phyloP scores from a whole-genome alignment of 2,329 filamentous ascomycete species.

The Hirsutella rhossiliensis region DNA sequence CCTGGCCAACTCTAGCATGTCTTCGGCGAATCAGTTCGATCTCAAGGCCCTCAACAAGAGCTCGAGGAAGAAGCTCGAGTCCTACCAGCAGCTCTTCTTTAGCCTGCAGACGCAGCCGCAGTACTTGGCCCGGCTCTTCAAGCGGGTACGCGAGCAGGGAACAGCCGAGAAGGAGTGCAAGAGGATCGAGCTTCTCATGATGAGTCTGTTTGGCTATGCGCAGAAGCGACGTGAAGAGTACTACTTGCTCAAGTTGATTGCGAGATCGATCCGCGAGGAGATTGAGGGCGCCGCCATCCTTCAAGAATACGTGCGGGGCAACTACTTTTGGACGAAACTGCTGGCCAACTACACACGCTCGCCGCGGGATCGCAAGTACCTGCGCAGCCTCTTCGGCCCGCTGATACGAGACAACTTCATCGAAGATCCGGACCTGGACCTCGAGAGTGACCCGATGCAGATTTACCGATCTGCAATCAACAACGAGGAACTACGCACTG shows the following conservation, averaged over 20 bases:
- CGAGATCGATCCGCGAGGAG: slow-evolving; percentile 74
- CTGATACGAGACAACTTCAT: slow-evolving; percentile 86
- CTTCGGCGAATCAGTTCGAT: slow-evolving; percentile 85
- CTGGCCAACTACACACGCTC: slow-evolving; percentile 81
- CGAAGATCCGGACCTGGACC: slow-evolving; percentile 78
- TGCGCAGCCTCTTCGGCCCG: slow-evolving; percentile 74
- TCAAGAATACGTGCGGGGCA: slow-evolving; percentile 79
- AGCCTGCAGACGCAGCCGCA: slow-evolving; percentile 92
- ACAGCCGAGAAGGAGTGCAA: slow-evolving; percentile 87
- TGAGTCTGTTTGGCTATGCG: slow-evolving; percentile 93
- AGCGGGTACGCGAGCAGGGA: slow-evolving; percentile 68
- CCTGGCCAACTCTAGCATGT: slow-evolving; percentile 77
- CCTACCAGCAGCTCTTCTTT: slow-evolving; percentile 97
- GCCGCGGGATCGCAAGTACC: slow-evolving; percentile 82
- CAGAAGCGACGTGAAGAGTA: slow-evolving; percentile 97
- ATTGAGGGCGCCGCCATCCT: slow-evolving; percentile 60
- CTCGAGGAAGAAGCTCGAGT: slow-evolving; percentile 87
- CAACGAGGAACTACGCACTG: slow-evolving; percentile 91
- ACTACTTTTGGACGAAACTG: slow-evolving; percentile 87
- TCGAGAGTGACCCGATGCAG: slow-evolving; percentile 94
- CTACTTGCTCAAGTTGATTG: slow-evolving; percentile 81
- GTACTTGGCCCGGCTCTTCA: slow-evolving; percentile 83
- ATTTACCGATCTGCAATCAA: slow-evolving; percentile 94
- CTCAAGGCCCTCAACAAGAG: slow-evolving; percentile 96
- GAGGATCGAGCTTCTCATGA: slow-evolving; percentile 82